Percentiles rank a stretch among this genome's conserved stretches.
phyloP scores from a whole-genome alignment of 805 yeast genomes.

The Candida sonorensis region DNA sequence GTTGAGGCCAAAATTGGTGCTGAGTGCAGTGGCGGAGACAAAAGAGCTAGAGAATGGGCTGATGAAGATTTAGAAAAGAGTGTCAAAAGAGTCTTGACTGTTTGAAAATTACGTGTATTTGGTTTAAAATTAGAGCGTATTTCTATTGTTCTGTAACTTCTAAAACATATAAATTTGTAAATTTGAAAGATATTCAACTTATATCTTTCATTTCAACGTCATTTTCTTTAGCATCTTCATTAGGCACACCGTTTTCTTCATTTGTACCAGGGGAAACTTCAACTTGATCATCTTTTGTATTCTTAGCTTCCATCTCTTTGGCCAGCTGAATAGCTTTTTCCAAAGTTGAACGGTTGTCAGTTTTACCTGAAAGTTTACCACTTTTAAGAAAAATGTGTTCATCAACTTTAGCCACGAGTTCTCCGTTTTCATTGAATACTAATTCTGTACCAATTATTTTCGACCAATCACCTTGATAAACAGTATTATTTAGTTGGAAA shows the following conservation, averaged over 20 bases:
- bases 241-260: too few relatives aligned
- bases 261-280: too few relatives aligned
- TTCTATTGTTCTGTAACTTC: too few relatives aligned
- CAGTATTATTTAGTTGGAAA: conserved; percentile 47
- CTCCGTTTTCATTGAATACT: conserved; percentile 30
- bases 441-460: conserved; percentile 70
- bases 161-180: too few relatives aligned
- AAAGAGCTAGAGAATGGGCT: conserved; percentile 60
- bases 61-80: conserved; percentile 38
- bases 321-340: conserved; percentile 20
- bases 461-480: conserved; percentile 74
- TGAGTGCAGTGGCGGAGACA: conserved; percentile 30
- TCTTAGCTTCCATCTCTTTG: conserved; percentile 6
- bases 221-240: too few relatives aligned
- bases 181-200: too few relatives aligned
- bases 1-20: conserved; percentile 37
- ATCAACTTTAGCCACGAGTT: conserved; percentile 24
- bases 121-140: too few relatives aligned
- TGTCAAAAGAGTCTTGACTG: conserved; percentile 35
- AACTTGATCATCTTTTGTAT: conserved; percentile 1
- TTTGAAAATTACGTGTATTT: too few relatives aligned
- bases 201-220: too few relatives aligned
- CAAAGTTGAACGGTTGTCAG: conserved; percentile 18
- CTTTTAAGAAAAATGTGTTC: conserved; percentile 24
- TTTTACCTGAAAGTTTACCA: conserved; percentile 23